Percentiles rank a stretch among this genome's conserved stretches.
These are phyloP conservation scores for Nigrospora osmanthi DNA, from an alignment of 2,329 filamentous ascomycete genomes.

Conservation along the genomic window DNA sequence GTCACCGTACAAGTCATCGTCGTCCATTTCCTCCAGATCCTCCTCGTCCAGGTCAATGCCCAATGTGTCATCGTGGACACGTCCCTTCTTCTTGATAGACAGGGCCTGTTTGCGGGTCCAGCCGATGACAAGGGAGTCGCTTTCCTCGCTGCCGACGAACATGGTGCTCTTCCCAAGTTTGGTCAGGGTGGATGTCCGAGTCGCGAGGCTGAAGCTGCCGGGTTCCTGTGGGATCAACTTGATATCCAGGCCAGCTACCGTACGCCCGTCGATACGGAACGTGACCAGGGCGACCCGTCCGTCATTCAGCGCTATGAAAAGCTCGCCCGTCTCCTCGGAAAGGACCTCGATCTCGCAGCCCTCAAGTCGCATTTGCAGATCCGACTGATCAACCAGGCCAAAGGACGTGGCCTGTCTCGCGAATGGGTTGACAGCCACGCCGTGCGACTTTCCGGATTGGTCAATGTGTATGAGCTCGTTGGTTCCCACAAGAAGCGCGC, in stretches of 20 bases:
- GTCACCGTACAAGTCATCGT: constrained; percentile 58
- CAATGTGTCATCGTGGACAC: constrained; percentile 45
- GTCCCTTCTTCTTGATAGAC: constrained; percentile 54
- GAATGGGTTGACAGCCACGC: constrained; percentile 87
- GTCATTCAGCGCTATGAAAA: constrained; percentile 73
- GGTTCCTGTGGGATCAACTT: constrained; percentile 53
- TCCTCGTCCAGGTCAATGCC: constrained; percentile 42
- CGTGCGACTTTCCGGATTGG: constrained; percentile 88
- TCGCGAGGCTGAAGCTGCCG: constrained; percentile 55
- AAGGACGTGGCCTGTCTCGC: constrained; percentile 78
- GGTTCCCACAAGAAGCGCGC: constrained; percentile 74
- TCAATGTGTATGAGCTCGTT: constrained; percentile 95
- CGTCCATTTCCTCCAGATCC: constrained; percentile 51
- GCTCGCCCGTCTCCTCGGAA: constrained; percentile 68
- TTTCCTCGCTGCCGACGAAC: constrained; percentile 80
- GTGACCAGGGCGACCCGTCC: constrained; percentile 68
- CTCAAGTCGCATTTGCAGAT: constrained; percentile 73
- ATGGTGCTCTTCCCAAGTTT: constrained; percentile 60
- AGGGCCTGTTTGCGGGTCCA: constrained; percentile 64
- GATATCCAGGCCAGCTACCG: constrained; percentile 79
- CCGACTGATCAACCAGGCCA: constrained; percentile 76
- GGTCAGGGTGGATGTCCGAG: constrained; percentile 60
- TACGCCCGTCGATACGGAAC: constrained; percentile 84
- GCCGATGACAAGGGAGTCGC: constrained; percentile 73
- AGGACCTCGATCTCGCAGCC: constrained; percentile 71